Evolutionary conservation across 1,139 yeast species (phyloP), one percentile per base, ranked within the genome.

Genomic region (Scheffersomyces segobiensis): DNA sequence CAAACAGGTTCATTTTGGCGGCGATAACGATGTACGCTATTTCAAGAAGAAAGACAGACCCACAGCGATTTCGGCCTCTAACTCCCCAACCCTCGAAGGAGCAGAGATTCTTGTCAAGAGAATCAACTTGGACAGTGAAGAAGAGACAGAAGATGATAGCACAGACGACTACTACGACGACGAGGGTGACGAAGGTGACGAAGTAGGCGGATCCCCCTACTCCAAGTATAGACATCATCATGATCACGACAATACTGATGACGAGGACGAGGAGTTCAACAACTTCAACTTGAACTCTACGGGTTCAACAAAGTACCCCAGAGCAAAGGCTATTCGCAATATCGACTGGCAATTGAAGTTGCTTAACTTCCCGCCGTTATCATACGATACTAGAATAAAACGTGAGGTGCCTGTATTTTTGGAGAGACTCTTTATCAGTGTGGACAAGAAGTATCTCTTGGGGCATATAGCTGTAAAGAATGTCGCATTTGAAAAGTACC

Each of bases 1-100:
- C 61, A 91, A 91, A 63, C 87, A 82, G 63, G 97, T 91, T 26
- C 95, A 91, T 71, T 91, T 91, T 73, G 96, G 93, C 52, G 77
- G 81, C 24, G 82, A 83, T 52, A 80, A 78, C 55, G 92, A 89
- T 65, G 86, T 91, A 48, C 81, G 90, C 54, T 89, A 89, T 68
- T 91, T 92, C 72, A 81, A 86, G 63, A 84, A 87, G 65, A 78
- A 83, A 53, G 97, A 91, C 68, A 83, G 81, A 56, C 97, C 97
- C 20, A 78, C 84, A 1, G 93, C 96, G 1, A 91, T 91, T 24
- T 84, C 89, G 55, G 89, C 88, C 1, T 78, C 81, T 51, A 83
- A 83, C 59, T 85, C 92, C 0, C 93, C 95, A 0, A 72, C 77
- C 3, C 63, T 76, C 21, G 73, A 69, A n/a, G 66, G 70, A 17